phyloP scores from a whole-genome alignment of 495 filamentous ascomycete genomes.

The Penicillium canescens region DNA sequence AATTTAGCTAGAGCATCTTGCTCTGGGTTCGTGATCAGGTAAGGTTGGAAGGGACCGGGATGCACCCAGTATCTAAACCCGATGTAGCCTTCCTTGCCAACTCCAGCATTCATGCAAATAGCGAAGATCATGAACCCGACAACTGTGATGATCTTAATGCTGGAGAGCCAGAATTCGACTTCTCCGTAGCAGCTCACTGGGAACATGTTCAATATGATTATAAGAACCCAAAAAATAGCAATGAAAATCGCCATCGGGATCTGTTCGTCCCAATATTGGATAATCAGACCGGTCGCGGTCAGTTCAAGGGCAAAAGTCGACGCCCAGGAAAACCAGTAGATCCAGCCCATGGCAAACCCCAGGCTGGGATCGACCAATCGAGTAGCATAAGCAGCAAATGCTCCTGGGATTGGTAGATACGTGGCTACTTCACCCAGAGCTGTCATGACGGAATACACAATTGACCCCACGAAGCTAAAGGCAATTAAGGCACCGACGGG shows the following conservation, averaged over 20 bases:
- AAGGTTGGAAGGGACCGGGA: slow-evolving; percentile 62
- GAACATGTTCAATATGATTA: slow-evolving; percentile 62
- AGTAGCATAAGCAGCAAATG: slow-evolving; percentile 66
- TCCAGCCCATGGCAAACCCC: slow-evolving; percentile 75
- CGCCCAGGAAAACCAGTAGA: slow-evolving; percentile 55
- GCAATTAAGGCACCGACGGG: slow-evolving; percentile 64
- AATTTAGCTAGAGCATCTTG: slow-evolving; percentile 53
- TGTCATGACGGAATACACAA: slow-evolving; percentile 53
- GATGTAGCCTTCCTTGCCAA: slow-evolving; percentile 51
- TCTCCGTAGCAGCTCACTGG: slow-evolving; percentile 53
- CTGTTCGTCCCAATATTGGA: slow-evolving; percentile 62
- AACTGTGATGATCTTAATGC: slow-evolving; percentile 60
- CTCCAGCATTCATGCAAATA: slow-evolving; percentile 61
- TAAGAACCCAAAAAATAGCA: slow-evolving; percentile 65
- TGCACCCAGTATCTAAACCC: slow-evolving; percentile 65
- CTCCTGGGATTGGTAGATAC: slow-evolving; percentile 69
- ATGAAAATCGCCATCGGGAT: slow-evolving; percentile 66
- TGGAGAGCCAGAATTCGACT: slow-evolving; percentile 63
- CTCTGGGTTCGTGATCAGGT: slow-evolving; percentile 11
- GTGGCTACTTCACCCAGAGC: slow-evolving; percentile 65
- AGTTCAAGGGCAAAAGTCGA: slow-evolving; percentile 68
- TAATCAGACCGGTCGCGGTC: slow-evolving; percentile 63
- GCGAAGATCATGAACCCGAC: slow-evolving; percentile 61
- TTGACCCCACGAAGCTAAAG: slow-evolving; percentile 54
- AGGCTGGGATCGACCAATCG: slow-evolving; percentile 67